These are phyloP conservation scores for Starmerella asiatica DNA, from an alignment of 805 yeast species.

Conservation along the genomic window DNA sequence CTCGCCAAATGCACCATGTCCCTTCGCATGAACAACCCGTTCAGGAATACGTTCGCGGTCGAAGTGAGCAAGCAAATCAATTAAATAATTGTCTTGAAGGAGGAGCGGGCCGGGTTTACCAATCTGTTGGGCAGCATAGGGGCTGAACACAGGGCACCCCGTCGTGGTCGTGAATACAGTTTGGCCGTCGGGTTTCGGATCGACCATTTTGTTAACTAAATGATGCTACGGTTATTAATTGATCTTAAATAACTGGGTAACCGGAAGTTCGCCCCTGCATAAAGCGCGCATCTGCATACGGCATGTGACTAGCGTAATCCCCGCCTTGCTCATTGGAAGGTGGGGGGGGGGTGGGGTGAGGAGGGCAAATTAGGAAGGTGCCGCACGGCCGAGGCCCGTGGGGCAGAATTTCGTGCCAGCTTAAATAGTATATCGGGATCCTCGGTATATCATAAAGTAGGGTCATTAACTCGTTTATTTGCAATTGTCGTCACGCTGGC, in stretches of 20 bases:
- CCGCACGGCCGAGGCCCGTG: no score
- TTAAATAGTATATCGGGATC: no score
- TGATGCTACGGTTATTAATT: no score
- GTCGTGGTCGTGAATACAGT: conserved; percentile 35
- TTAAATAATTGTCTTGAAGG: conserved; percentile 43
- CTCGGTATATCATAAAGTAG: no score
- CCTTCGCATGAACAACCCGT: conserved; percentile 56
- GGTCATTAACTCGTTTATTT: no score
- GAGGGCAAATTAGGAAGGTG: no score
- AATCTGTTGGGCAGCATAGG: conserved; percentile 41
- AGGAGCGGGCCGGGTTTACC: conserved; percentile 46
- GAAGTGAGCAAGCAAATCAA: conserved; percentile 46
- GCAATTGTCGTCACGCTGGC: no score
- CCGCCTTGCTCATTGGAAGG: no score
- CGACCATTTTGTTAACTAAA: conserved; percentile 19
- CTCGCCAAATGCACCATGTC: conserved; percentile 48
- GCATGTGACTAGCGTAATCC: no score
- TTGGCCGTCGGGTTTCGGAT: conserved; percentile 17
- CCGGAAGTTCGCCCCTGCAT: no score
- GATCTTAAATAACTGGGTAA: background rate
- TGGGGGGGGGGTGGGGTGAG: no score
- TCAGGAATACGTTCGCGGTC: conserved; percentile 55
- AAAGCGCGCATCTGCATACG: background rate
- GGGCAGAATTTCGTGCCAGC: no score
- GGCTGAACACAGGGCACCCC: conserved; percentile 45